Evolutionary conservation across 2,329 filamentous ascomycete species (phyloP).

Genomic region (Ciborinia camelliae): DNA sequence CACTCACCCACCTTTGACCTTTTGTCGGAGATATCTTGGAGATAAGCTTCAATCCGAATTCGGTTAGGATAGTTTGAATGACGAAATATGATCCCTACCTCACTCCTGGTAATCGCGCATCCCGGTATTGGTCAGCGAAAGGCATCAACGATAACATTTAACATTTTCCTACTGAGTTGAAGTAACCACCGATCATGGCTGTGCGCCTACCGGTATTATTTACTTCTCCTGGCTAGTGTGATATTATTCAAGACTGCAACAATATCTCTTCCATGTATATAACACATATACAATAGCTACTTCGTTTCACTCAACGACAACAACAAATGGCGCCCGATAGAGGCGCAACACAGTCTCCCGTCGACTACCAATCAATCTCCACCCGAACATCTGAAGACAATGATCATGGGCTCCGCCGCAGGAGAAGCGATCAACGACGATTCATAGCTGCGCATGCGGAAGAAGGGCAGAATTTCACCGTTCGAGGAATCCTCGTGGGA

Average conservation of each 20-base stretch:
- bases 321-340: conserved; percentile 31
- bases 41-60: conserved; percentile 11
- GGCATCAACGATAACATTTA: not conserved
- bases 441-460: conserved; percentile 35
- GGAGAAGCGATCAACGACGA: conserved; percentile 31
- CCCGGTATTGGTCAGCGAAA: conserved; percentile 15
- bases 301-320: not conserved
- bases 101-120: not conserved
- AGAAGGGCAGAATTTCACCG: conserved; percentile 69
- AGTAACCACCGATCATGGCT: not conserved
- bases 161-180: not conserved
- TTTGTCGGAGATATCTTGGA: conserved; percentile 13
- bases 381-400: conserved; percentile 21
- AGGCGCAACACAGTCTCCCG: conserved; percentile 22
- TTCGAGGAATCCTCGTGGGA: conserved; percentile 75
- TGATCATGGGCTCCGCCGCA: conserved; percentile 24
- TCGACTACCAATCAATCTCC: conserved; percentile 30
- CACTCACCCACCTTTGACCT: too few relatives aligned
- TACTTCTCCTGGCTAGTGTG: not conserved
- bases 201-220: not conserved
- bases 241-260: not conserved
- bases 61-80: conserved; percentile 3
- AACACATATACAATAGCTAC: not conserved
- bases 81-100: conserved; percentile 9
- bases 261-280: not conserved